Conservation (phyloP, 2,329 filamentous ascomycete genomes). For the Ciborinia camelliae region DNA sequence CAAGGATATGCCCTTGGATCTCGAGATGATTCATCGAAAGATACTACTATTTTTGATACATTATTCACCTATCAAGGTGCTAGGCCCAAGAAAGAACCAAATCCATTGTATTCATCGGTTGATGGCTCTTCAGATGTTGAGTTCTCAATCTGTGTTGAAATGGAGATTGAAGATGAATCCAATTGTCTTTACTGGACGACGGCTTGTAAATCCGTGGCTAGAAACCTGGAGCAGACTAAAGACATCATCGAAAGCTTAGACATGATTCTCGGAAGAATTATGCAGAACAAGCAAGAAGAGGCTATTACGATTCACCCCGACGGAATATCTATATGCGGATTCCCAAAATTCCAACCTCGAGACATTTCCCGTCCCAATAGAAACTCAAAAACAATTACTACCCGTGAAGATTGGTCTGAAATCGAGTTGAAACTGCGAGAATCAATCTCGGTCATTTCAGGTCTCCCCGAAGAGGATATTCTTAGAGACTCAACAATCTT, state of each 20-base stretch:
- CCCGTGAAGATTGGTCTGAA: conserved; percentile 38
- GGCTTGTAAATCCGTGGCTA: conserved; percentile 60
- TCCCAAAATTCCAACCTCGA: conserved; percentile 45
- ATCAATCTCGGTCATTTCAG: conserved; percentile 57
- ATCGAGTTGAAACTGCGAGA: conserved; percentile 42
- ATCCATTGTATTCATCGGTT: conserved; percentile 31
- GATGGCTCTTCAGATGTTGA: conserved; percentile 65
- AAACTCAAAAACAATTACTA: not conserved
- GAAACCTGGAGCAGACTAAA: conserved; percentile 46
- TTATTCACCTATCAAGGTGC: conserved; percentile 64
- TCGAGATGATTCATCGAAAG: conserved; percentile 22
- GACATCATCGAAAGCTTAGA: conserved; percentile 59
- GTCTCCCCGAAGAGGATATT: conserved; percentile 56
- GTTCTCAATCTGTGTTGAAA: conserved; percentile 78
- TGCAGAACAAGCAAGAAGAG: conserved; percentile 47
- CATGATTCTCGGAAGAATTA: conserved; percentile 52
- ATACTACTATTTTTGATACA: conserved; percentile 56
- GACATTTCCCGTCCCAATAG: not conserved
- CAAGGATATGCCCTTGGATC: conserved; percentile 49
- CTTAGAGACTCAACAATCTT: conserved; percentile 64
- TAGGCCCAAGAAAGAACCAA: conserved; percentile 26
- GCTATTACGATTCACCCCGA: conserved; percentile 52
- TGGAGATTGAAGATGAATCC: conserved; percentile 56
- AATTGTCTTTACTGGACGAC: conserved; percentile 62
- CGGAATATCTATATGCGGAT: conserved; percentile 61